These are phyloP conservation scores for Epichloe uncinata DNA, from an alignment of 2,329 filamentous ascomycete genomes.

Conservation along the genomic window DNA sequence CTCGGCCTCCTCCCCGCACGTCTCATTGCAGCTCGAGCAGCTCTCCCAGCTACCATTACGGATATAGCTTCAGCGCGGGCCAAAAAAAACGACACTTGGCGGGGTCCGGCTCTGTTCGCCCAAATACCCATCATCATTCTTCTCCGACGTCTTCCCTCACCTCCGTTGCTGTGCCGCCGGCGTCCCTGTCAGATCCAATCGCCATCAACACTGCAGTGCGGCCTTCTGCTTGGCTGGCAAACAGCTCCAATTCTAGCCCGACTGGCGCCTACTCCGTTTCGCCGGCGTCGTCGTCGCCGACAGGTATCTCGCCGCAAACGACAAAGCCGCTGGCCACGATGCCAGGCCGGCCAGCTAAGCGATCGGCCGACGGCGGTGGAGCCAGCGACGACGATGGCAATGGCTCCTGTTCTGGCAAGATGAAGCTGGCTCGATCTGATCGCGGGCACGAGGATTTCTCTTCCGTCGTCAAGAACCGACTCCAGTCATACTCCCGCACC, in stretches of 20 bases:
- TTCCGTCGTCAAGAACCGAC: slow-evolving; percentile 39
- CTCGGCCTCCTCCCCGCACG: background rate
- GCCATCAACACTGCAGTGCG: background rate
- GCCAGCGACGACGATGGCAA: slow-evolving; percentile 18
- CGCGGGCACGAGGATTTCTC: slow-evolving; percentile 38
- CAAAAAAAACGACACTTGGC: background rate
- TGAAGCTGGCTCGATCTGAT: slow-evolving; percentile 37
- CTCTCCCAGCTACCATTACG: background rate
- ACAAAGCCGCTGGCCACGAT: slow-evolving; percentile 7
- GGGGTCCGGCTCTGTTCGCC: background rate
- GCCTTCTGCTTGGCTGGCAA: background rate
- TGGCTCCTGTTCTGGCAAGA: slow-evolving; percentile 19
- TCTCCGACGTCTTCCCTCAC: background rate
- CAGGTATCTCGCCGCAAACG: slow-evolving; percentile 6
- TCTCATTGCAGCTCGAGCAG: background rate
- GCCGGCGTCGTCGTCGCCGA: slow-evolving; percentile 6
- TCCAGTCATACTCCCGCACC: slow-evolving; percentile 47
- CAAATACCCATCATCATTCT: background rate
- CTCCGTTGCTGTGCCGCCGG: background rate
- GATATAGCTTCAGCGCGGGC: background rate
- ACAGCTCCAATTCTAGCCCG: slow-evolving; percentile 6
- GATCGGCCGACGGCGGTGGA: slow-evolving; percentile 23
- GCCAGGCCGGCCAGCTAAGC: slow-evolving; percentile 16
- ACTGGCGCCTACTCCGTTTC: slow-evolving; percentile 6
- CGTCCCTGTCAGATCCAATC: background rate